phyloP scores from a whole-genome alignment of 139 green algal genomes.

The Limnomonas spitsbergensis region DNA sequence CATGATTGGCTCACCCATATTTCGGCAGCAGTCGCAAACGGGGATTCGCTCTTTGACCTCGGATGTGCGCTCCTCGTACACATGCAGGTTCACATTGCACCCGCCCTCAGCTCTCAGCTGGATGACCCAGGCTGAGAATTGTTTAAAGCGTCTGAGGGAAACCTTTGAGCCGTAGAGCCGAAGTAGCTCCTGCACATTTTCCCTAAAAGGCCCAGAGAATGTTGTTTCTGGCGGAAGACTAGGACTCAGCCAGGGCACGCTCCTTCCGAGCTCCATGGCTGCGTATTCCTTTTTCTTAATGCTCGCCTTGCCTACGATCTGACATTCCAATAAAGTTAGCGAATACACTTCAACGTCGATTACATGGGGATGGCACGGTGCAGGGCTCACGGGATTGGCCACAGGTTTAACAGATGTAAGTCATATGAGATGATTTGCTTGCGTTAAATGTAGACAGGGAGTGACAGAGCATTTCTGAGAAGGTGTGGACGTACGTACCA shows the following conservation, averaged over 20 bases:
- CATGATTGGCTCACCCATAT: constrained; percentile 65
- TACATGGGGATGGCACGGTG: no score
- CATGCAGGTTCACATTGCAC: constrained; percentile 40
- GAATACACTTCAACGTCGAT: no score
- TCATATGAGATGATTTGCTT: no score
- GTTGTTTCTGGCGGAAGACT: not conserved
- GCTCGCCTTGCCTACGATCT: no score
- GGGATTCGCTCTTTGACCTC: constrained; percentile 26
- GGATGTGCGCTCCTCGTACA: constrained; percentile 58
- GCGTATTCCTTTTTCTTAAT: no score
- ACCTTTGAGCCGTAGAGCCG: not conserved
- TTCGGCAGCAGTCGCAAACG: constrained; percentile 79
- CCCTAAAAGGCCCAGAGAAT: constrained; percentile 4
- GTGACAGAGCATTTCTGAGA: no score
- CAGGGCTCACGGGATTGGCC: no score
- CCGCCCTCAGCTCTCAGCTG: constrained; percentile 18
- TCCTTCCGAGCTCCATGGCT: not conserved
- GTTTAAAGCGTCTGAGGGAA: not conserved
- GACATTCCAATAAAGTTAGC: no score
- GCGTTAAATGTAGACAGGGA: no score
- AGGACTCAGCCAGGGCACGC: not conserved
- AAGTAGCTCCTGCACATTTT: constrained; percentile 2
- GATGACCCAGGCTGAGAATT: constrained; percentile 10
- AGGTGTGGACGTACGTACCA: no score
- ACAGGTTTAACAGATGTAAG: no score